Evolutionary conservation across 1,139 yeast species (phyloP).

Genomic region (Zygoascus sp.): DNA sequence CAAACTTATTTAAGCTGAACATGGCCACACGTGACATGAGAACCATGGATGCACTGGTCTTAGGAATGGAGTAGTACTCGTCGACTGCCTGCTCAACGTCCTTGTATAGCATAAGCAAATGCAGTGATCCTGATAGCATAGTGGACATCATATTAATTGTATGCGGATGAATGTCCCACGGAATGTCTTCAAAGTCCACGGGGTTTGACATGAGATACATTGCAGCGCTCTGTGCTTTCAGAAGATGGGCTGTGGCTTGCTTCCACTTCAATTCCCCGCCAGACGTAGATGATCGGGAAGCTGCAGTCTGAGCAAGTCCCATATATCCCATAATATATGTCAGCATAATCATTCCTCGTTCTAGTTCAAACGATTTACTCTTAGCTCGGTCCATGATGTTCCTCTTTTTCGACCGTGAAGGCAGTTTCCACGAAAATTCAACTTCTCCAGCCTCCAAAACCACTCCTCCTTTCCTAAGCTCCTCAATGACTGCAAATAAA

Average conservation of each 20-base stretch:
- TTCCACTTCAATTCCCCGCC: slow-evolving; percentile 27
- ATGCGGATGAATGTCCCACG: slow-evolving; percentile 26
- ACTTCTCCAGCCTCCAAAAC: neutral
- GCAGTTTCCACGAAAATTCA: slow-evolving; percentile 29
- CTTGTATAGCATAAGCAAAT: slow-evolving; percentile 30
- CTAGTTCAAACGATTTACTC: slow-evolving; percentile 29
- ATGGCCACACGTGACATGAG: slow-evolving; percentile 33
- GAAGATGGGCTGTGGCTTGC: slow-evolving; percentile 29
- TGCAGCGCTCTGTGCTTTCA: slow-evolving; percentile 29
- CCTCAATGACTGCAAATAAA: slow-evolving; percentile 23
- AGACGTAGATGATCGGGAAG: slow-evolving; percentile 15
- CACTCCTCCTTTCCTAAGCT: slow-evolving; percentile 15
- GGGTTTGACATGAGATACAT: slow-evolving; percentile 27
- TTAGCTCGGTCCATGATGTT: slow-evolving; percentile 27
- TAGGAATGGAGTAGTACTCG: slow-evolving; percentile 10
- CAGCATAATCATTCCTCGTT: slow-evolving; percentile 30
- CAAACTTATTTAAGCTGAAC: slow-evolving; percentile 34
- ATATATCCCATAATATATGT: slow-evolving; percentile 31
- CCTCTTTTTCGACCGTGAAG: slow-evolving; percentile 20
- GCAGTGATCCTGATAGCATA: slow-evolving; percentile 32
- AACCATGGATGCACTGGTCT: slow-evolving; percentile 24
- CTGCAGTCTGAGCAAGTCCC: slow-evolving; percentile 23
- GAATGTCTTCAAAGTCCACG: slow-evolving; percentile 12
- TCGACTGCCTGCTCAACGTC: slow-evolving; percentile 15
- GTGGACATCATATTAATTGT: slow-evolving; percentile 27